These are phyloP conservation scores for Oenanthe sinensis DNA, from an alignment of 129 eudicot species.

Conservation along the genomic window DNA sequence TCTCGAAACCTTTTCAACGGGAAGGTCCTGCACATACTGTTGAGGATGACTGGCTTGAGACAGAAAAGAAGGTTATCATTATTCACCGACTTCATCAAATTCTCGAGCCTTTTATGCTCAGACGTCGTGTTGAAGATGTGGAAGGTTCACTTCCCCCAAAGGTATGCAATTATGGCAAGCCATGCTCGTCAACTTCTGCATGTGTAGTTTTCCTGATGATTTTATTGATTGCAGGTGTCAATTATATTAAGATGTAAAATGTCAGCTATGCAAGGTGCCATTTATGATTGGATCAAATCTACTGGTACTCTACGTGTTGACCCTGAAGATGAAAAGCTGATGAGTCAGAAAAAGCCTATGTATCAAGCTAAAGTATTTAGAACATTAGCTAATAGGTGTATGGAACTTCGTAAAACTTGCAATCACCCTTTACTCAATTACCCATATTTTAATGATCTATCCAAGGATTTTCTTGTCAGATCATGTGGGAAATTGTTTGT, in stretches of 20 bases:
- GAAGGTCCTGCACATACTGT: slow-evolving; percentile 61
- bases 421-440: slow-evolving; percentile 92
- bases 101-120: slow-evolving; percentile 95
- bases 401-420: slow-evolving; percentile 96
- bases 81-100: slow-evolving; percentile 97
- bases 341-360: slow-evolving; percentile 46
- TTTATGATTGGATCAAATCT: slow-evolving; percentile 93
- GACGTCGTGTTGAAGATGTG: slow-evolving; percentile 99
- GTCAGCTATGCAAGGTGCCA: slow-evolving; percentile 86
- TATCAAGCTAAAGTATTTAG: slow-evolving; percentile 63
- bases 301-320: slow-evolving; percentile 94
- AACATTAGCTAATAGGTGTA: slow-evolving; percentile 69
- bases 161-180: slow-evolving; percentile 29
- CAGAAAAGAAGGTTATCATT: slow-evolving; percentile 91
- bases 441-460: slow-evolving; percentile 70
- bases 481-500: slow-evolving; percentile 96
- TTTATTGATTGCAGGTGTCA: slow-evolving; percentile 54
- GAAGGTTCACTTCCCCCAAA: slow-evolving; percentile 99
- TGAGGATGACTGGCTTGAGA: slow-evolving; percentile 99
- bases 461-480: slow-evolving; percentile 84
- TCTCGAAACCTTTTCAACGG: slow-evolving; percentile 90
- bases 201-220: slow-evolving; percentile 12
- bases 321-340: slow-evolving; percentile 80
- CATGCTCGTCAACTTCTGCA: not conserved
- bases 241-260: slow-evolving; percentile 75